Evolutionary conservation across 2,329 filamentous ascomycete species (phyloP), one percentile per base, ranked within the genome.

Genomic region (Knufia petricola): DNA sequence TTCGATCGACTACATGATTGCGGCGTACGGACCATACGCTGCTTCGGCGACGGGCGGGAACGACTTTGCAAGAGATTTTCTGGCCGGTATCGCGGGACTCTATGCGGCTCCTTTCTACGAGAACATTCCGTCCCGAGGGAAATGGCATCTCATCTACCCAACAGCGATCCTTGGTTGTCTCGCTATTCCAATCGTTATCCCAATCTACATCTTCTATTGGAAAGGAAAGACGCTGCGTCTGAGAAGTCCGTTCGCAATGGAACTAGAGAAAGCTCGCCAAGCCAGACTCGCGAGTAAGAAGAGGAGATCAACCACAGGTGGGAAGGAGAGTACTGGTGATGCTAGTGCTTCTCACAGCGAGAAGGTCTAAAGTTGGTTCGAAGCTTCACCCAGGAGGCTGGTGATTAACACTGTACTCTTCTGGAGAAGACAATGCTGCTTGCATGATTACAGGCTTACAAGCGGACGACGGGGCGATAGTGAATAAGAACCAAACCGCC

Each of bases 1-100:
- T 77, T 79, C 77, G 1, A 79, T 83, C 56, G 79, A 83, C 60
- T 83, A 82, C 63, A 81, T 82, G 74, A 77, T 83, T 41, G 78
- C 76, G 20, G 73, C 77, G 0, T 84, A 84, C 57, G 80, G 79
- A 0, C 73, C 74, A 0, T 82, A 79, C 59, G 71, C 79, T 0
- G 79, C 79, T 12, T 81, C 77, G 0, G 79, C 80, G 1, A 82
- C 79, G 0, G 80, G 79, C 20, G 79, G 79, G 7, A 83, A 84
- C 56, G 80, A 77, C 26, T 77, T 82, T 48, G 75, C 78, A 6
- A 70, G 80, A 37, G 80, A 83, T 55, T 74, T 82, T 57, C 65
- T 83, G 2, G 78, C 80, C 1, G 79, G 80, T 41, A 64, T 81
- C 21, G 70, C 78, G 9, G 77, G 78, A 1, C 68, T 81, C 59